Percentiles rank a stretch among this genome's conserved stretches.
Evolutionary conservation across 129 eudicot species (phyloP).

Genomic region (Apium graveolens): DNA sequence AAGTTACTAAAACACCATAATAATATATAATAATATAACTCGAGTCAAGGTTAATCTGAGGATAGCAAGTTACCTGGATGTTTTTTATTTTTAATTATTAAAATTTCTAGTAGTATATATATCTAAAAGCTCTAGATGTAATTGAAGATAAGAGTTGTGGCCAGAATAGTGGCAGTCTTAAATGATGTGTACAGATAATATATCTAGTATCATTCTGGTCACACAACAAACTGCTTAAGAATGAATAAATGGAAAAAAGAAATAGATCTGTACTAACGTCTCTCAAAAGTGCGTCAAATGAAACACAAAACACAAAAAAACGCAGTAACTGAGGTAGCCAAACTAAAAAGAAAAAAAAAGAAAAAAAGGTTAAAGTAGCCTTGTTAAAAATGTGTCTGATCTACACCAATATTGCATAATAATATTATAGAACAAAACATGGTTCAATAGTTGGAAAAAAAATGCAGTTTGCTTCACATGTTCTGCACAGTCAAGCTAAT

Average conservation of each 20-base stretch:
- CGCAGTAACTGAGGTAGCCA: not conserved
- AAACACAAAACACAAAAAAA: not conserved
- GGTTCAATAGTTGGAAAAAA: not conserved
- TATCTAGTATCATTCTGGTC: not conserved
- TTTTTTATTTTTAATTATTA: too few relatives aligned
- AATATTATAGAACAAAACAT: not conserved
- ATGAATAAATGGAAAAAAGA: not conserved
- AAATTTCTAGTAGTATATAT: too few relatives aligned
- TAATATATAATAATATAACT: not conserved
- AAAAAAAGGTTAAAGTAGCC: not conserved
- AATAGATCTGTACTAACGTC: not conserved
- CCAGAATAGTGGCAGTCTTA: not conserved
- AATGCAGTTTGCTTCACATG: not conserved
- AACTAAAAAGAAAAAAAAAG: not conserved
- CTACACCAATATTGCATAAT: not conserved
- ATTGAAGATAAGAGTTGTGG: not conserved
- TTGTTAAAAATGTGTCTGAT: not conserved
- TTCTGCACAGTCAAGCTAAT: not conserved
- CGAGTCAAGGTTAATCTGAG: not conserved
- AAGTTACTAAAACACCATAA: not conserved
- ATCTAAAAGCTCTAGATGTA: not conserved
- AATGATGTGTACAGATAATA: not conserved
- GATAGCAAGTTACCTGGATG: not conserved
- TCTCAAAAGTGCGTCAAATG: not conserved
- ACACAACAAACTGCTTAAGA: not conserved